phyloP scores from a whole-genome alignment of 1,139 yeast genomes.

The Nakaseomyces nivariensis region DNA sequence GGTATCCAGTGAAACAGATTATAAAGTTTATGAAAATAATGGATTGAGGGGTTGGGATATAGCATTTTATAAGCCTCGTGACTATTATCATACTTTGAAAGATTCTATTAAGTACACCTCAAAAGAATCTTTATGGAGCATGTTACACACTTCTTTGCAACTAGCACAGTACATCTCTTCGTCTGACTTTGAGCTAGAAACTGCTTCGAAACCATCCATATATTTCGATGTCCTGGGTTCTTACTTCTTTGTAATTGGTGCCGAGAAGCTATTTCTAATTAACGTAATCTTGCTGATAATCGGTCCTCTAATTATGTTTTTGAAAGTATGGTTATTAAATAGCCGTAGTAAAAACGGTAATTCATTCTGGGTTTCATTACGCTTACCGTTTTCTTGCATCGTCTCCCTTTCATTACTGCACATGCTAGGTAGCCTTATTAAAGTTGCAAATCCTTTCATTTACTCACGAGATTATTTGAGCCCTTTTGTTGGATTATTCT shows the following conservation, averaged over 20 bases:
- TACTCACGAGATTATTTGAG: conserved; percentile 48
- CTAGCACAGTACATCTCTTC: conserved; percentile 36
- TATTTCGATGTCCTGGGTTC: conserved; percentile 54
- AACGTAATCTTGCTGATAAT: conserved; percentile 43
- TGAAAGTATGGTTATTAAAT: conserved; percentile 41
- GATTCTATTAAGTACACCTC: conserved; percentile 62
- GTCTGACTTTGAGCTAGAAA: conserved; percentile 17
- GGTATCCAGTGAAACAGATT: conserved; percentile 78
- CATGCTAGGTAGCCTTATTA: conserved; percentile 14
- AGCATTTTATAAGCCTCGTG: conserved; percentile 67
- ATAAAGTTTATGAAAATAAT: conserved; percentile 52
- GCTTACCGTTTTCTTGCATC: conserved; percentile 48
- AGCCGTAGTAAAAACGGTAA: conserved; percentile 40
- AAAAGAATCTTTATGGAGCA: conserved; percentile 62
- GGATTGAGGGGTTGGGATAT: conserved; percentile 80
- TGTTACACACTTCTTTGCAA: conserved; percentile 65
- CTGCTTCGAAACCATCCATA: conserved; percentile 39
- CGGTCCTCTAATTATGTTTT: conserved; percentile 45
- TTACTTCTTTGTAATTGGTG: conserved; percentile 44
- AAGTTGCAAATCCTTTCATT: conserved; percentile 41
- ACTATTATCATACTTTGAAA: conserved; percentile 67
- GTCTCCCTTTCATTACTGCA: conserved; percentile 36
- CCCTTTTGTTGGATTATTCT: conserved; percentile 38
- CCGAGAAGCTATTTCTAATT: conserved; percentile 36
- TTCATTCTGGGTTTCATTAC: conserved; percentile 36